These are phyloP conservation scores for Fusarium staphyleae DNA, from an alignment of 2,329 filamentous ascomycete genomes.

Conservation along the genomic window DNA sequence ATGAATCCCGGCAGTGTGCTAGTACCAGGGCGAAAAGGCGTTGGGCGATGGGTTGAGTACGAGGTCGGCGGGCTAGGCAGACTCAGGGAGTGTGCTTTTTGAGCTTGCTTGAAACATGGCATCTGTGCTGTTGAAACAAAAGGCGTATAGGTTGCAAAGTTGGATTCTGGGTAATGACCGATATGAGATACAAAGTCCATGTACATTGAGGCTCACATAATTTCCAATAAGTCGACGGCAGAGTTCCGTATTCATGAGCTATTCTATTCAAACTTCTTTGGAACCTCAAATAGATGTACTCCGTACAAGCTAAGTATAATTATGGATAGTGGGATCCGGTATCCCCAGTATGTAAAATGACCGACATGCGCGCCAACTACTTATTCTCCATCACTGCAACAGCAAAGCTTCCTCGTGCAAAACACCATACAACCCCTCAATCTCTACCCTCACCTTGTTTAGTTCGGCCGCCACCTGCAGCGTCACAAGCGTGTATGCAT, in stretches of 20 bases:
- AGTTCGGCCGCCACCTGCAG: slow-evolving; percentile 72
- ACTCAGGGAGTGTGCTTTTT: slow-evolving; percentile 69
- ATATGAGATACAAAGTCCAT: slow-evolving; percentile 16
- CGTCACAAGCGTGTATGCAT: slow-evolving; percentile 82
- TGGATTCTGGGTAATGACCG: slow-evolving; percentile 20
- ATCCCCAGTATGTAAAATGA: slow-evolving; percentile 13
- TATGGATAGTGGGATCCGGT: neutral
- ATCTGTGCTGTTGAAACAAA: neutral
- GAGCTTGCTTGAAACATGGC: slow-evolving; percentile 1
- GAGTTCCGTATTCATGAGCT: neutral
- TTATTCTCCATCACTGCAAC: slow-evolving; percentile 53
- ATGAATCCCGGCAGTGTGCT: slow-evolving; percentile 88
- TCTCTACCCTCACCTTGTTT: slow-evolving; percentile 64
- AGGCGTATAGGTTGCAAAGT: slow-evolving; percentile 11
- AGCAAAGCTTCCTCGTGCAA: slow-evolving; percentile 66
- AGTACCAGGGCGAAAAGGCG: slow-evolving; percentile 70
- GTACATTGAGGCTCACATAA: neutral
- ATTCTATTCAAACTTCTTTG: slow-evolving; percentile 4
- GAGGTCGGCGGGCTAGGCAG: slow-evolving; percentile 69
- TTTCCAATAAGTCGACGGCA: neutral
- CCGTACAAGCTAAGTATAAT: too few species aligned
- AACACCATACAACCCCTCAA: slow-evolving; percentile 69
- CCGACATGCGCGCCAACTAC: neutral
- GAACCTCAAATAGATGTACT: too few species aligned
- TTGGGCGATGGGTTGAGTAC: slow-evolving; percentile 88